Percentiles rank a stretch among this genome's conserved stretches.
Conservation (phyloP, 306 rosid species). For the Calophaca sinica region DNA sequence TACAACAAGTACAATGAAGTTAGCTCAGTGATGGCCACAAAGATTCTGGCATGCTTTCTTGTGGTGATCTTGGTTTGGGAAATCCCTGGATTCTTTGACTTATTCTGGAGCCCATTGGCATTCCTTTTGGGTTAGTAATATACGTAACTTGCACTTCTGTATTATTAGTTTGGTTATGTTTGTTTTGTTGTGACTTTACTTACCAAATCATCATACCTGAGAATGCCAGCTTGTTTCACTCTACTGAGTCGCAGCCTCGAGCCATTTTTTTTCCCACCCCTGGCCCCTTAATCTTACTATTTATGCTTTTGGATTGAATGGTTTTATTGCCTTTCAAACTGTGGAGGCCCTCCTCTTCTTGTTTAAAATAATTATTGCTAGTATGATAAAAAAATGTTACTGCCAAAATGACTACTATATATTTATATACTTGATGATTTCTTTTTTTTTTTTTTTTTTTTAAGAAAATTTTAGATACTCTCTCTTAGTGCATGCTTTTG, state of each 20-base stretch:
- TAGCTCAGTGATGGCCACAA: slow-evolving; percentile 78
- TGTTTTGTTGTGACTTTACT: slow-evolving; percentile 19
- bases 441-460: background rate
- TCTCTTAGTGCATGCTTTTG: slow-evolving; percentile 16
- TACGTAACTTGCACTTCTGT: slow-evolving; percentile 31
- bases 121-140: slow-evolving; percentile 76
- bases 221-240: slow-evolving; percentile 36
- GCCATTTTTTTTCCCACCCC: slow-evolving; percentile 24
- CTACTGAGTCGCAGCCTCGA: slow-evolving; percentile 13
- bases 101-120: slow-evolving; percentile 81
- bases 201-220: slow-evolving; percentile 36
- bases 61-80: slow-evolving; percentile 96
- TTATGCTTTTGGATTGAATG: slow-evolving; percentile 37
- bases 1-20: slow-evolving; percentile 84
- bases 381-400: slow-evolving; percentile 1
- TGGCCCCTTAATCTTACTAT: slow-evolving; percentile 6
- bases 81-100: slow-evolving; percentile 89
- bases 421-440: slow-evolving; percentile 5
- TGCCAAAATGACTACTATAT: background rate
- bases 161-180: slow-evolving; percentile 36
- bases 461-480: background rate
- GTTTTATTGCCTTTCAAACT: slow-evolving; percentile 26
- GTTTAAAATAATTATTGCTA: slow-evolving; percentile 14
- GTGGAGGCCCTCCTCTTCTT: slow-evolving; percentile 18
- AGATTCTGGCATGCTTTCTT: slow-evolving; percentile 88